These are phyloP conservation scores for Gossypium rotundifolium DNA, from an alignment of 345 rosid genomes.

Conservation along the genomic window DNA sequence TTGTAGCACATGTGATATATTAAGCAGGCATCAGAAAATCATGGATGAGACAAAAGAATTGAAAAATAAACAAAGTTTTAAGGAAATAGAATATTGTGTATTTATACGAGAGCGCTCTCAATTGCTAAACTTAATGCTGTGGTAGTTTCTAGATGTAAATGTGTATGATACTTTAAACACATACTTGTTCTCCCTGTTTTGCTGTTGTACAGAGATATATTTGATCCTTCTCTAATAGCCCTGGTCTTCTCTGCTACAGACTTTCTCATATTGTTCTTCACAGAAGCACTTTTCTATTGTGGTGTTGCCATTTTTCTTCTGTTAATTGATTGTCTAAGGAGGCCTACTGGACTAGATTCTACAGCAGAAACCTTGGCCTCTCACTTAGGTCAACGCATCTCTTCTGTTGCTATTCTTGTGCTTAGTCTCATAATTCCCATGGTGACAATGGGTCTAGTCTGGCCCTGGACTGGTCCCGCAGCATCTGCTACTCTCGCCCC, in stretches of 20 bases:
- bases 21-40: neutral
- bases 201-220: neutral
- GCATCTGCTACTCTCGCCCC: conserved; percentile 99
- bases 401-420: conserved; percentile 80
- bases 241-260: conserved; percentile 43
- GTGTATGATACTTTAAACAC: neutral
- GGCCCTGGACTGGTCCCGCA: conserved; percentile 99
- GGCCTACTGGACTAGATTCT: conserved; percentile 28
- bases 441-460: conserved; percentile 97
- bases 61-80: no score
- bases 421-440: conserved; percentile 88
- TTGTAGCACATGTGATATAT: neutral
- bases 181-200: neutral
- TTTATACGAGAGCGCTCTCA: no score
- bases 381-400: conserved; percentile 66
- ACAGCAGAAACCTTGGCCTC: conserved; percentile 25
- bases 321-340: conserved; percentile 57
- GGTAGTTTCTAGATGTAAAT: conserved; percentile 1
- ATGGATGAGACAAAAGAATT: no score
- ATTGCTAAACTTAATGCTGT: no score
- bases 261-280: conserved; percentile 93
- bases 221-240: conserved; percentile 3
- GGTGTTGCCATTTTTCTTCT: conserved; percentile 77
- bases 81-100: no score
- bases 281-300: conserved; percentile 93